phyloP scores from a whole-genome alignment of 2,329 filamentous ascomycete species.

The Ascochyta koolunga region DNA sequence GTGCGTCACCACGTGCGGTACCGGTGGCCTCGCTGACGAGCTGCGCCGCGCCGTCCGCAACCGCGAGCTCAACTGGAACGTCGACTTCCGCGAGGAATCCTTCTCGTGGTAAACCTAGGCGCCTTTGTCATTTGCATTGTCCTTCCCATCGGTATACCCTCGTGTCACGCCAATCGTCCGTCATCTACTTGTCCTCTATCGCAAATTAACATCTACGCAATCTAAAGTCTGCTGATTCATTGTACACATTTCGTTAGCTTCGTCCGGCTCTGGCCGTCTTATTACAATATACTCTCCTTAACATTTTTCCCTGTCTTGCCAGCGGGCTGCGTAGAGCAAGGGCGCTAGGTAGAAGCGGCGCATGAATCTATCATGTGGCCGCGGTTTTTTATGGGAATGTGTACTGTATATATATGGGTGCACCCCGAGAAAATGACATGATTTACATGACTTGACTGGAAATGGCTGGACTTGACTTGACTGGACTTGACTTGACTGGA shows the following conservation, averaged over 20 bases:
- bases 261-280: constrained; percentile 20
- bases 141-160: constrained; percentile 21
- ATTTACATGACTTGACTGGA: neutral
- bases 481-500: too few relatives aligned
- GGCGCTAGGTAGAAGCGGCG: constrained; percentile 20
- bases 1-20: constrained; percentile 81
- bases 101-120: constrained; percentile 64
- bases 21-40: constrained; percentile 75
- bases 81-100: constrained; percentile 81
- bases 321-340: constrained; percentile 20
- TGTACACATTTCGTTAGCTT: constrained; percentile 38
- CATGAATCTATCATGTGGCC: constrained; percentile 28
- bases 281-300: constrained; percentile 20
- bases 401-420: constrained; percentile 16
- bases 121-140: constrained; percentile 10
- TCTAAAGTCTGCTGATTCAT: constrained; percentile 22
- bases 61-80: constrained; percentile 67
- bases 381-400: constrained; percentile 8
- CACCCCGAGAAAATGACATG: constrained; percentile 4
- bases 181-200: constrained; percentile 6
- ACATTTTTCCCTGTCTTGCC: constrained; percentile 25
- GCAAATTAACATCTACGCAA: constrained; percentile 12
- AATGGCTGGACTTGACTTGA: too few relatives aligned
- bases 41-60: constrained; percentile 70
- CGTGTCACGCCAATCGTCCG: constrained; percentile 13